Base-by-base conservation (phyloP, 257 asterid genomes). In the Eucommia ulmoides region DNA sequence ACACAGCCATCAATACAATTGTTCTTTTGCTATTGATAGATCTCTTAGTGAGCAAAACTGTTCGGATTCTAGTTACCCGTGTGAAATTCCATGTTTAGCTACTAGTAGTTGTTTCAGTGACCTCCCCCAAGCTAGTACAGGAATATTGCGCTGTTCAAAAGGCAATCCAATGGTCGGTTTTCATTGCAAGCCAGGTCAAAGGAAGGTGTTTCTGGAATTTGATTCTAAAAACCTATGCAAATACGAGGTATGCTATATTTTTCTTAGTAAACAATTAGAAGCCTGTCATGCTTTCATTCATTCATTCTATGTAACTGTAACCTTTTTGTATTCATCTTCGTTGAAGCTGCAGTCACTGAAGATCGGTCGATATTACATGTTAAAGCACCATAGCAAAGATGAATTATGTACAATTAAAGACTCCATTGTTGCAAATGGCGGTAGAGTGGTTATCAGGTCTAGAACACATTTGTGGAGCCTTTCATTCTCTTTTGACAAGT, bases 171-270 rank as follows among this genome's bases (percentile, higher is more conserved):
- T 72, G 54, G 54, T 53, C 23, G 47, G 44, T 51, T 75, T 76
- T 60, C 52, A 70, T 55, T 65, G 74, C 59, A 62, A 64, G 56
- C 73, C 63, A 19, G 65, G 67, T 55, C 60, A 60, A 66, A 65
- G 71, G 59, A 70, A 49, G 63, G 65, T 78, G 56, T 63, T 83
- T 59, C 77, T 91, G 73, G 93, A 86, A 64, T 86, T 86, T 22
- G 24, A 44, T 61, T 63, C 75, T 33, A 78, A 86, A 29, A 69
- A 80, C 64, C 44, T 79, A 50, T 56, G 63, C 63, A 52, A 54
- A 44, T 77, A 74, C 35, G 78, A 77, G 88, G 99, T 91, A 62
- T 48, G 65, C 53, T 29, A 26, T 50, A 45, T 60, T 53, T 22
- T 45, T 50, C 17, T 33, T 53, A 12, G 12, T 7, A 12, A 29